These are phyloP conservation scores for Aureobasidium sp. DNA, from an alignment of 2,329 filamentous ascomycete genomes.

Conservation along the genomic window DNA sequence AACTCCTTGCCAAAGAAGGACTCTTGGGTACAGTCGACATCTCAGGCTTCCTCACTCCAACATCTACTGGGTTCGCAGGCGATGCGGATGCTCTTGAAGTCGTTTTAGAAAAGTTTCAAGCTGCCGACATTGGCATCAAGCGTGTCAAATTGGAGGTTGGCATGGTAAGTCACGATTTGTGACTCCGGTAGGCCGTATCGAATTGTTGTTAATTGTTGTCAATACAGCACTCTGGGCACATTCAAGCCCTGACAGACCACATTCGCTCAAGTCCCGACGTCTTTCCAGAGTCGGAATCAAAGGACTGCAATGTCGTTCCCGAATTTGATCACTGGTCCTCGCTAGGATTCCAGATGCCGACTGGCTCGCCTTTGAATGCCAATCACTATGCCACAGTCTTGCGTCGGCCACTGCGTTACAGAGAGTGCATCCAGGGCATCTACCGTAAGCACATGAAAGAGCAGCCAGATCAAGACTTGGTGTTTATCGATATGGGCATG, in stretches of 20 bases:
- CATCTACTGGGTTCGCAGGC: background rate
- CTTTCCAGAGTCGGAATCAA: background rate
- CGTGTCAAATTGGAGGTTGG: background rate
- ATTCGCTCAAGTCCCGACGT: background rate
- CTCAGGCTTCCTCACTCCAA: background rate
- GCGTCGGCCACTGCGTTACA: background rate
- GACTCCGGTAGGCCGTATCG: background rate
- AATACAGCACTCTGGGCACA: background rate
- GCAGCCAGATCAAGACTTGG: background rate
- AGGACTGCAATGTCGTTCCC: background rate
- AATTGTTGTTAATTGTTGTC: background rate
- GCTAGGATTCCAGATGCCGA: background rate
- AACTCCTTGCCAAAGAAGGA: background rate
- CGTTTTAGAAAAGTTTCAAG: background rate
- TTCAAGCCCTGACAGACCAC: background rate
- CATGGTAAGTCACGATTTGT: background rate
- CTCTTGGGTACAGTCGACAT: constrained; percentile 1
- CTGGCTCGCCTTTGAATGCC: background rate
- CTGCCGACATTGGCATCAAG: background rate
- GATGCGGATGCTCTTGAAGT: background rate
- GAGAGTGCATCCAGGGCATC: background rate
- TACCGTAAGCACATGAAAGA: background rate
- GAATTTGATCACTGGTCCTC: background rate
- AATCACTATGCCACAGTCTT: background rate
- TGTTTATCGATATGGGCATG: background rate